Evolutionary conservation across 2,329 filamentous ascomycete species (phyloP), one percentile per base, ranked within the genome.

Genomic region (Penicillium sp.): DNA sequence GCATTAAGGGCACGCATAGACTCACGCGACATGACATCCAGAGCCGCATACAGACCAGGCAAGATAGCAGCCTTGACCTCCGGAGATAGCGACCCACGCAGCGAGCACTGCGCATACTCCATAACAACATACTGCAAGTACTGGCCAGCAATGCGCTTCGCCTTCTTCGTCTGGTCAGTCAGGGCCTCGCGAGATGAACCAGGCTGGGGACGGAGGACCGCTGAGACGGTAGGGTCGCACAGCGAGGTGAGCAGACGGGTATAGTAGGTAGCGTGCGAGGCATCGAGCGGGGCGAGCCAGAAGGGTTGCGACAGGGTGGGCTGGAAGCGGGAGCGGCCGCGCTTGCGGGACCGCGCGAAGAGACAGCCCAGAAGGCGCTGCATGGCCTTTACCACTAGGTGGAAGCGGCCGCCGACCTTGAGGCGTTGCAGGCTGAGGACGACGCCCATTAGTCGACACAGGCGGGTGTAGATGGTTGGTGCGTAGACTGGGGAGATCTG

Each of bases 171-270:
- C 55, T 83, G 80, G 59, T 87, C 85, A 26, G 81, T 81, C 26
- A 88, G 78, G 1, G 74, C 74, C 63, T 78, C 74, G 44, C 73
- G 73, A 8, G 76, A 74, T 18, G 66, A 61, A 4, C 68, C 66
- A 5, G 64, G 57, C 26, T 71, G 69, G 7, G 70, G 68, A 16
- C 69, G 68, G 14, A 79, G 73, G 5, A 84, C 80, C 2, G 82
- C 79, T 0, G 82, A 83, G 44, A 83, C 79, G 0, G 84, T 84
- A 0, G 85, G 85, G 51, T 84, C 83, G 72, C 82, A 85, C 49
- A 87, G 78, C 0, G 82, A 80, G n/a, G 80, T 80, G 22, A 87
- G 76, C 9, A 87, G 72, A 10, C 82, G 79, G 1, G 82, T 77
- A 61, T 81, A 83, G 39, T 79, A 74, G 1, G 74, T 70, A 2